Conservation (phyloP, 2,329 filamentous ascomycete genomes). For the Juglanconis sp. region DNA sequence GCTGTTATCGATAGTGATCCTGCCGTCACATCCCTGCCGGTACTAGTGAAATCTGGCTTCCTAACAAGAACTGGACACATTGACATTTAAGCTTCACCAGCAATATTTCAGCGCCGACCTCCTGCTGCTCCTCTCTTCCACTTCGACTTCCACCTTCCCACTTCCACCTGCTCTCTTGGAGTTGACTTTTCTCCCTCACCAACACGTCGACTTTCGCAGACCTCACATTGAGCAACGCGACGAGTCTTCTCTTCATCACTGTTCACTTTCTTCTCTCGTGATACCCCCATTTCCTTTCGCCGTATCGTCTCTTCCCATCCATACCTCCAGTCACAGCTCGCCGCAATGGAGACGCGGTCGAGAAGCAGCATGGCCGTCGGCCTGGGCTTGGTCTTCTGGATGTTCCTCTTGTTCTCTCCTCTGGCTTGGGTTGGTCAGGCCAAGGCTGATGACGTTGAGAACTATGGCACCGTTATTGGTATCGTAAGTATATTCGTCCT, state of each 20-base stretch:
- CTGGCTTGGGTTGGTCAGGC: slow-evolving; percentile 81
- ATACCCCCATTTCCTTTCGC: slow-evolving; percentile 26
- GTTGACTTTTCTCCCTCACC: background rate
- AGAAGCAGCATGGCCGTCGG: slow-evolving; percentile 33
- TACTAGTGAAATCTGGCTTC: slow-evolving; percentile 19
- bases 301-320: slow-evolving; percentile 22
- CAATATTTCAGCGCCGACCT: slow-evolving; percentile 15
- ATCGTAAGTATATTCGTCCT: slow-evolving; percentile 56
- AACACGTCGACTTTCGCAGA: background rate
- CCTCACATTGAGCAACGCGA: slow-evolving; percentile 15
- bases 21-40: slow-evolving; percentile 8
- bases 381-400: slow-evolving; percentile 89
- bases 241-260: slow-evolving; percentile 11
- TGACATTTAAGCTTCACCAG: slow-evolving; percentile 15
- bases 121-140: background rate
- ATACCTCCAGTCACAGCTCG: slow-evolving; percentile 8
- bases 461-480: slow-evolving; percentile 87
- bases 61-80: slow-evolving; percentile 18
- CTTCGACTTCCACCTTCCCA: background rate
- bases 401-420: slow-evolving; percentile 83
- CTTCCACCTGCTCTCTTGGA: slow-evolving; percentile 1
- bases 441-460: slow-evolving; percentile 68
- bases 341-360: slow-evolving; percentile 21
- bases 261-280: slow-evolving; percentile 26
- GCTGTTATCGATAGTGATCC: slow-evolving; percentile 7